phyloP scores from a whole-genome alignment of 2,329 filamentous ascomycete genomes.

The Clonostachys rhizophaga region DNA sequence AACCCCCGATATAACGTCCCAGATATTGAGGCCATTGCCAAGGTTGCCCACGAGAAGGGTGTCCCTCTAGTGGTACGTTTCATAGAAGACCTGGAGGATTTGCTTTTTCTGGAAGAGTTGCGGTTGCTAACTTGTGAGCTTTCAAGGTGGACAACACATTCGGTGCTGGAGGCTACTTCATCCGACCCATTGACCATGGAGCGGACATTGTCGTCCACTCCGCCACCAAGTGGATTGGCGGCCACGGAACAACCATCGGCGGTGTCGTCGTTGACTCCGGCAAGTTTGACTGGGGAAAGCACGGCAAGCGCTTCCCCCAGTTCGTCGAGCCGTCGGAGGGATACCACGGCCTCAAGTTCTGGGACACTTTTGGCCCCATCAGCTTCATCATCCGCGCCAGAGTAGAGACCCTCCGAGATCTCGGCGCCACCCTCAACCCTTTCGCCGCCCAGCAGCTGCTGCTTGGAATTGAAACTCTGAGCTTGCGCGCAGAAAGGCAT shows the following conservation, averaged over 20 bases:
- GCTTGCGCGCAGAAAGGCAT: conserved; percentile 80
- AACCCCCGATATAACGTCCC: conserved; percentile 93
- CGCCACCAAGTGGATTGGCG: conserved; percentile 95
- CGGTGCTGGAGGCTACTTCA: conserved; percentile 85
- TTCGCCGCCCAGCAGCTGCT: conserved; percentile 92
- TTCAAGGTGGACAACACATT: conserved; percentile 89
- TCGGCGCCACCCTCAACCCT: conserved; percentile 79
- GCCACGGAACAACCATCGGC: conserved; percentile 87
- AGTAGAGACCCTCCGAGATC: conserved; percentile 85
- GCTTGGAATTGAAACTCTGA: conserved; percentile 85
- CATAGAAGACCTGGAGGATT: too few relatives aligned
- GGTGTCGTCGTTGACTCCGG: conserved; percentile 84
- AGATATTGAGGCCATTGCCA: conserved; percentile 82
- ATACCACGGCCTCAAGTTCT: conserved; percentile 93
- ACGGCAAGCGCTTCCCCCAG: conserved; percentile 83
- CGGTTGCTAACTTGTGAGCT: not conserved
- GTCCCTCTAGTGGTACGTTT: conserved; percentile 58
- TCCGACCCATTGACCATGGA: conserved; percentile 81
- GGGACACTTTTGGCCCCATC: conserved; percentile 81
- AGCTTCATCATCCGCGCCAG: conserved; percentile 81
- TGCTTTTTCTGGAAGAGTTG: not conserved
- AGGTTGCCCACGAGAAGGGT: conserved; percentile 66
- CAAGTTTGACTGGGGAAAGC: conserved; percentile 89
- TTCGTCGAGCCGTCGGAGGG: conserved; percentile 85
- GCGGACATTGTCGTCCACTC: conserved; percentile 94